Conservation (phyloP, 1,139 yeast species). For the Blastobotrys illinoisensis region DNA sequence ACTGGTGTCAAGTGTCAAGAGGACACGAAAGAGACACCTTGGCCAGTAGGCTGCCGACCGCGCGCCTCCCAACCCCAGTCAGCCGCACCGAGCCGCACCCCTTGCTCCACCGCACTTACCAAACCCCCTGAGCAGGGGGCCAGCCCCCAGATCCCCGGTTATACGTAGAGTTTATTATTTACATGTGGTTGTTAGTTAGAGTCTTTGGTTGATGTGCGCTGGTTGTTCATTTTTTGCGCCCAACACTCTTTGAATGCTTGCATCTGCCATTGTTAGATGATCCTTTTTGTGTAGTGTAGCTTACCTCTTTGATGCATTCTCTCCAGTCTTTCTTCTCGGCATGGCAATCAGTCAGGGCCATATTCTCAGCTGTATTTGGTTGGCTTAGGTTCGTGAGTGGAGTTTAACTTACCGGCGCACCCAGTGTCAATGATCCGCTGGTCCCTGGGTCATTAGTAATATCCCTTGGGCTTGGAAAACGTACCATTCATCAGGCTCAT, state of each 20-base stretch:
- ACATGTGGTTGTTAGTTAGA: neutral
- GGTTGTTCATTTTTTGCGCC: constrained; percentile 53
- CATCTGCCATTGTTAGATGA: constrained; percentile 38
- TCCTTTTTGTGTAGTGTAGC: constrained; percentile 12
- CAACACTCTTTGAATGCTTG: constrained; percentile 64
- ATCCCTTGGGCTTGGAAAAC: constrained; percentile 6
- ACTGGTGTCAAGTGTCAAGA: neutral
- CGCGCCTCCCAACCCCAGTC: neutral
- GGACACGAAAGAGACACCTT: neutral
- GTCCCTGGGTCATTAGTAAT: constrained; percentile 40
- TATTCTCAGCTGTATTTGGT: constrained; percentile 44
- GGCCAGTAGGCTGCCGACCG: neutral
- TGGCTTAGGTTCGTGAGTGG: neutral
- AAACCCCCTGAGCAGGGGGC: neutral
- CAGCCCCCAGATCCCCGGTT: neutral
- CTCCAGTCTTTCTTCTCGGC: constrained; percentile 76
- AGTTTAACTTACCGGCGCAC: constrained; percentile 42
- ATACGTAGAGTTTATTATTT: neutral
- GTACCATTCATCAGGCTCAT: constrained; percentile 55
- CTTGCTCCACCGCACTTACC: neutral
- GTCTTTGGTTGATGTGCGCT: constrained; percentile 33
- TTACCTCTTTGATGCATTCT: constrained; percentile 49
- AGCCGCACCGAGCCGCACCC: too few species aligned
- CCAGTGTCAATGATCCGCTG: constrained; percentile 64
- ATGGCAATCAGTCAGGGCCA: constrained; percentile 59